Conservation (phyloP, 2,329 filamentous ascomycete genomes). For the Talaromyces sp. region DNA sequence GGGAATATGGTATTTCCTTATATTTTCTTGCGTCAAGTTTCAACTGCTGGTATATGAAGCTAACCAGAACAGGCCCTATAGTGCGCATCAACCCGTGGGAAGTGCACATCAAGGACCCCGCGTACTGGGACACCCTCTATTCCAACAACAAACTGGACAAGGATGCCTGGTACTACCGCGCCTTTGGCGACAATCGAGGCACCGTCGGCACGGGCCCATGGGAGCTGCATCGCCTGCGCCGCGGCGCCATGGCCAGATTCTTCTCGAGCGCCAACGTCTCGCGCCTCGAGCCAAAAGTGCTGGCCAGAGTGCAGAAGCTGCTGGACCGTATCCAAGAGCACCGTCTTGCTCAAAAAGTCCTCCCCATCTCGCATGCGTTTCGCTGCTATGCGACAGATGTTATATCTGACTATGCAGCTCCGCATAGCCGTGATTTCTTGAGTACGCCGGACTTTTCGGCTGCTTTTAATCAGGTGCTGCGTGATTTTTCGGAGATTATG, state of each 20-base stretch:
- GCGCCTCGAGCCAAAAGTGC: constrained; percentile 30
- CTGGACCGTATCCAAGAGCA: constrained; percentile 9
- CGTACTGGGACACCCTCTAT: constrained; percentile 31
- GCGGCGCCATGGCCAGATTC: constrained; percentile 37
- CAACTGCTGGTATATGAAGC: neutral
- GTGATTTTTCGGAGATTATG: constrained; percentile 13
- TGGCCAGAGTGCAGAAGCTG: constrained; percentile 19
- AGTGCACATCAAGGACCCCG: constrained; percentile 30
- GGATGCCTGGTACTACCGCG: constrained; percentile 12
- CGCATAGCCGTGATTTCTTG: constrained; percentile 10
- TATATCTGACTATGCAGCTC: constrained; percentile 12
- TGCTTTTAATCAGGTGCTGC: constrained; percentile 9
- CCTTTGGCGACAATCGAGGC: constrained; percentile 12
- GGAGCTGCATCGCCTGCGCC: constrained; percentile 38
- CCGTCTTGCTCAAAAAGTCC: neutral
- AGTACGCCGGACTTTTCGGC: constrained; percentile 11
- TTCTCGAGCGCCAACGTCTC: constrained; percentile 39
- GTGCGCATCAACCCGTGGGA: constrained; percentile 34
- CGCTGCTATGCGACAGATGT: constrained; percentile 13
- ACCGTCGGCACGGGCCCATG: constrained; percentile 12
- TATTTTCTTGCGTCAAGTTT: neutral
- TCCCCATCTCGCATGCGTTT: constrained; percentile 11
- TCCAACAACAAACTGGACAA: constrained; percentile 12
- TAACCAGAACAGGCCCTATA: constrained; percentile 24
- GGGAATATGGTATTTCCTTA: constrained; percentile 19